Evolutionary conservation across 2,329 filamentous ascomycete genomes (phyloP).

Genomic region (Hymenoscyphus albidus): DNA sequence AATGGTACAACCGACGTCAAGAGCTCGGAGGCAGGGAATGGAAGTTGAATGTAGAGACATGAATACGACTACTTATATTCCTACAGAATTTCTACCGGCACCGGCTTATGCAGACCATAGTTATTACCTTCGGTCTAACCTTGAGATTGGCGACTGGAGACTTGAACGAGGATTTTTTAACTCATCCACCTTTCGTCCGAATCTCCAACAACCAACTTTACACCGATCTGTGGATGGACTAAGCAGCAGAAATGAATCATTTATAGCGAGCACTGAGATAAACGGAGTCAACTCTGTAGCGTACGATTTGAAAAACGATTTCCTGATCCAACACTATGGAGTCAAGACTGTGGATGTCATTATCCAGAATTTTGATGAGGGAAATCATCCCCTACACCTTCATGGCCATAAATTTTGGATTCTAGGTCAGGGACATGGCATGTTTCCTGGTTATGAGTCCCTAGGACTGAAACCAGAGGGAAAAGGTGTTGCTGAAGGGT

Average conservation of each 20-base stretch:
- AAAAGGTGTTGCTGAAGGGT: conserved; percentile 34
- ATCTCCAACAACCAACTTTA: conserved; percentile 46
- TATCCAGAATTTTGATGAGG: conserved; percentile 70
- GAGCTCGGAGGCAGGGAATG: conserved; percentile 43
- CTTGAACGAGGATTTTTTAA: conserved; percentile 58
- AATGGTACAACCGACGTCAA: conserved; percentile 29
- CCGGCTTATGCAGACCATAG: conserved; percentile 47
- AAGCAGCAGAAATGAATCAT: conserved; percentile 42
- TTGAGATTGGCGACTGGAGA: conserved; percentile 56
- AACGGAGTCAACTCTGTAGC: conserved; percentile 51
- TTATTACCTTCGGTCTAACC: conserved; percentile 53
- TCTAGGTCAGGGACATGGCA: conserved; percentile 57
- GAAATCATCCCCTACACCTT: conserved; percentile 70
- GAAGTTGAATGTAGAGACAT: conserved; percentile 33
- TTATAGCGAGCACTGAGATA: conserved; percentile 40
- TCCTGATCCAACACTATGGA: conserved; percentile 61
- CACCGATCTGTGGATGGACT: conserved; percentile 48
- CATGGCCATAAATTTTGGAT: conserved; percentile 75
- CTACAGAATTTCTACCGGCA: conserved; percentile 41
- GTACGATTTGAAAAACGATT: conserved; percentile 41
- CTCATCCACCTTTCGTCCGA: conserved; percentile 48
- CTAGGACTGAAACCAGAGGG: conserved; percentile 38
- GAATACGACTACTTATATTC: conserved; percentile 42
- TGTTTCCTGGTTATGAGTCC: conserved; percentile 43
- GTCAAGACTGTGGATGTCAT: conserved; percentile 66